Percentiles rank a stretch among this genome's conserved stretches.
Conservation (phyloP, 352 stramenopile genomes). For the Phytophthora vignae region DNA sequence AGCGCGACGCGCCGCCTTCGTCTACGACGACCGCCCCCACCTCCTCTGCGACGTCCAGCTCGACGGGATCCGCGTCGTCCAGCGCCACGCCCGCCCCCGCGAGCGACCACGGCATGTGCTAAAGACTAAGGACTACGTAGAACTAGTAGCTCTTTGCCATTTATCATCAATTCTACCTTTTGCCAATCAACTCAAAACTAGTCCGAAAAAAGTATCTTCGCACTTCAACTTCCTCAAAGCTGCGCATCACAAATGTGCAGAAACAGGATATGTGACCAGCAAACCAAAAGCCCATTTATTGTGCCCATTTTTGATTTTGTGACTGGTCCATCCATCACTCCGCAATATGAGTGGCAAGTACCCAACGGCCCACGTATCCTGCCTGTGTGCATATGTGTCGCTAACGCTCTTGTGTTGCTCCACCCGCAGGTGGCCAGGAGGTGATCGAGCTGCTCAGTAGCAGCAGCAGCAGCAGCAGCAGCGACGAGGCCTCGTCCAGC, state of each 20-base stretch:
- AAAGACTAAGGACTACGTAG: not conserved
- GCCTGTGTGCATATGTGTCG: not conserved
- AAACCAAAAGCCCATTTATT: too few species aligned
- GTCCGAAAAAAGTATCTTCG: not conserved
- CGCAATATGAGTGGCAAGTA: slow-evolving; percentile 27
- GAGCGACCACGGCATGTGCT: slow-evolving; percentile 24
- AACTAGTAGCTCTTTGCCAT: too few species aligned
- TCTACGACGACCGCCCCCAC: slow-evolving; percentile 14
- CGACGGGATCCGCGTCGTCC: slow-evolving; percentile 1
- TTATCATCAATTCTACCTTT: not conserved
- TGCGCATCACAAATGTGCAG: not conserved
- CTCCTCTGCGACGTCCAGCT: not conserved
- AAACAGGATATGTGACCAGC: too few species aligned
- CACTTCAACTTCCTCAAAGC: slow-evolving; percentile 15
- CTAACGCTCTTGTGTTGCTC: slow-evolving; percentile 11
- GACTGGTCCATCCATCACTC: too few species aligned
- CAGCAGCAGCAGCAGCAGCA: slow-evolving; percentile 8
- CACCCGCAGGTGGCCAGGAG: slow-evolving; percentile 25
- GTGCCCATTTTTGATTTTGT: too few species aligned
- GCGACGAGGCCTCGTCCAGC: slow-evolving; percentile 24
- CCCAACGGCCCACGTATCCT: not conserved
- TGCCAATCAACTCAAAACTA: too few species aligned
- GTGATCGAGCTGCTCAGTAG: slow-evolving; percentile 43
- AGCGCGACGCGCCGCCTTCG: slow-evolving; percentile 9
- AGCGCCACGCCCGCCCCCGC: not conserved